Evolutionary conservation across 1,139 yeast species (phyloP).

Genomic region (Kluyveromyces sp.): DNA sequence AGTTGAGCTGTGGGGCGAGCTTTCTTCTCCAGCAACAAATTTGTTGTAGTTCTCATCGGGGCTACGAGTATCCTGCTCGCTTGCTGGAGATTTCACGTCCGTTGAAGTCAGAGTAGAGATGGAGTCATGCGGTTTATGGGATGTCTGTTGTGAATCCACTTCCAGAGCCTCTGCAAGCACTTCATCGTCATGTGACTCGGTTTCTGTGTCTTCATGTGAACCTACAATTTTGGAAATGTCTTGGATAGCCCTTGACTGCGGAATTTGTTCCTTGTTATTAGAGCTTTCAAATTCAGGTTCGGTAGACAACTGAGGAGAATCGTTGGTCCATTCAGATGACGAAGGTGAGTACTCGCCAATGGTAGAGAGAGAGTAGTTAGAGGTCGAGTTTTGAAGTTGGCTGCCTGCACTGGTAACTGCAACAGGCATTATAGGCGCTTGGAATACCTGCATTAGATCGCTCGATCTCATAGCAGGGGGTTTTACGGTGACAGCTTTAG

Average conservation of each 20-base stretch:
- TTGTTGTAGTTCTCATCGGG: neutral
- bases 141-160: neutral
- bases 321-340: conserved; percentile 35
- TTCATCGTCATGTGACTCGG: neutral
- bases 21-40: neutral
- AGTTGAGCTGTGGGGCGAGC: neutral
- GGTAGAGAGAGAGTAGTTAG: conserved; percentile 30
- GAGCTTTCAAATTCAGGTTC: conserved; percentile 13
- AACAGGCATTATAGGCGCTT: conserved; percentile 30
- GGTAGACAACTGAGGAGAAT: conserved; percentile 25
- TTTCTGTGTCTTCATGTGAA: neutral
- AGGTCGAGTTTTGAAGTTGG: conserved; percentile 23
- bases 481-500: conserved; percentile 1
- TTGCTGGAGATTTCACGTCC: neutral
- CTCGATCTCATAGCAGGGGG: neutral
- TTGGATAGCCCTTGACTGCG: conserved; percentile 29
- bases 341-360: conserved; percentile 41
- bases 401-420: conserved; percentile 13
- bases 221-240: conserved; percentile 24
- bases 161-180: neutral
- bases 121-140: neutral
- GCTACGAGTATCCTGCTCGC: neutral
- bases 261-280: conserved; percentile 16
- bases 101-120: neutral
- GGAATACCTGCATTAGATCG: conserved; percentile 25